Evolutionary conservation across 164 flowering plant genomes (phyloP).

Genomic region (Stephania cephalantha): DNA sequence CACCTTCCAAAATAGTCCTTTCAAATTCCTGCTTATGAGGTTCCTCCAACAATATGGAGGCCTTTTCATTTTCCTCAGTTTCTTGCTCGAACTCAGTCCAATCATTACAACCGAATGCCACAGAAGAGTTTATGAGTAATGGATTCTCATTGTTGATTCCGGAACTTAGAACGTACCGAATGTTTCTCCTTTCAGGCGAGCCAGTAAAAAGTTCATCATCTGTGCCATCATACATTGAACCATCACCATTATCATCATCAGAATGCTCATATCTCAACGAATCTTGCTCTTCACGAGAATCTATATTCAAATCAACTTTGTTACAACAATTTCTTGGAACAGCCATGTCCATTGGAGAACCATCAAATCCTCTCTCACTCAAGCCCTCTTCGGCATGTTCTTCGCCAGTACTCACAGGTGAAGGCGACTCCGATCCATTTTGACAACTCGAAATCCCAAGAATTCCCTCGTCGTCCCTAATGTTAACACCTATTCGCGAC

Average conservation of each 20-base stretch:
- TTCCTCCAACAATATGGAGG: constrained; percentile 14
- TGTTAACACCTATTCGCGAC: constrained; percentile 2
- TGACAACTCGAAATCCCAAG: background rate
- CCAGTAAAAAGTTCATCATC: constrained; percentile 40
- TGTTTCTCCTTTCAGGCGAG: constrained; percentile 15
- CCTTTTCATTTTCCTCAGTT: constrained; percentile 19
- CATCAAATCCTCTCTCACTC: constrained; percentile 5
- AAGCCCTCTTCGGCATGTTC: constrained; percentile 1
- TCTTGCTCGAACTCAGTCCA: constrained; percentile 73
- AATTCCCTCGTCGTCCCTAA: constrained; percentile 5
- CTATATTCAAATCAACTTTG: constrained; percentile 12
- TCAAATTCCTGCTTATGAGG: constrained; percentile 17
- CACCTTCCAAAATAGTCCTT: constrained; percentile 7
- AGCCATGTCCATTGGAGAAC: background rate
- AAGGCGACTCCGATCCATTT: background rate
- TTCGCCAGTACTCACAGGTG: background rate
- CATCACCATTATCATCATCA: constrained; percentile 69
- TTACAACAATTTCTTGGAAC: background rate
- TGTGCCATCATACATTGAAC: constrained; percentile 52
- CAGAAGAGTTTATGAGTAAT: constrained; percentile 54
- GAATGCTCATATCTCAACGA: constrained; percentile 43
- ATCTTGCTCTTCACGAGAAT: constrained; percentile 23
- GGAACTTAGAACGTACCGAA: constrained; percentile 13
- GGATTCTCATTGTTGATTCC: constrained; percentile 31
- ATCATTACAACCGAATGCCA: constrained; percentile 76